Conservation (phyloP, 495 filamentous ascomycete genomes). For the Aspergillus avenaceus region DNA sequence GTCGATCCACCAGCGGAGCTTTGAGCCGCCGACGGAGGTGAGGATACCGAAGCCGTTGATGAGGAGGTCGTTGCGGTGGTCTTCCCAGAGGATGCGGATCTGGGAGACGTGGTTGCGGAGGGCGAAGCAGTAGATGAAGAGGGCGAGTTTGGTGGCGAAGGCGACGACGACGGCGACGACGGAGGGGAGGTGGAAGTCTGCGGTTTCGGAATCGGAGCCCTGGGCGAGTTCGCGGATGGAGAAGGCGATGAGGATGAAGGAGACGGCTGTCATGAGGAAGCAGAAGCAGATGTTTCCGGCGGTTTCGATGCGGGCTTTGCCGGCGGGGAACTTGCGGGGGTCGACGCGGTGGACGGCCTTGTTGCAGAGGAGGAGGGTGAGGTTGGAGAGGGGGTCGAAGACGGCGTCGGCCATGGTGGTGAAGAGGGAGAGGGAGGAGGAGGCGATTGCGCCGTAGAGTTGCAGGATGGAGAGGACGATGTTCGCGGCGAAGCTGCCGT, state of each 20-base stretch:
- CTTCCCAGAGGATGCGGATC: constrained; percentile 88
- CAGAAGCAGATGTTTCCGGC: constrained; percentile 97
- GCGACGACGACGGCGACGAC: constrained; percentile 84
- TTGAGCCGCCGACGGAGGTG: constrained; percentile 80
- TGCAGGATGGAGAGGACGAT: constrained; percentile 73
- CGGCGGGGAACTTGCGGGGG: constrained; percentile 83
- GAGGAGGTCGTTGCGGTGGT: constrained; percentile 84
- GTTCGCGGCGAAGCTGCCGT: constrained; percentile 86
- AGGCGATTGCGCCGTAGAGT: constrained; percentile 82
- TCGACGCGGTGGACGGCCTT: constrained; percentile 88
- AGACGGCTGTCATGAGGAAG: constrained; percentile 92
- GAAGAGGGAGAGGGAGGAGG: constrained; percentile 87
- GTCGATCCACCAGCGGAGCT: constrained; percentile 93
- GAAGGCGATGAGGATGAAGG: constrained; percentile 85
- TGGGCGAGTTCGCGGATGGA: constrained; percentile 63
- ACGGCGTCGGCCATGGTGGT: constrained; percentile 97
- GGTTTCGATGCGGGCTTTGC: constrained; percentile 93
- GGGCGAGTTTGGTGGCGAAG: constrained; percentile 73
- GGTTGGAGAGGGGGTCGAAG: constrained; percentile 90
- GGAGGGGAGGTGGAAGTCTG: constrained; percentile 74
- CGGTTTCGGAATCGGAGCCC: constrained; percentile 39
- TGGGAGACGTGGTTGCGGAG: constrained; percentile 85
- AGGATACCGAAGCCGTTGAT: constrained; percentile 90
- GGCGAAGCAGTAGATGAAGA: constrained; percentile 92
- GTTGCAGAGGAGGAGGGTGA: constrained; percentile 82